These are phyloP conservation scores for Trichoderma simmonsii DNA, from an alignment of 2,329 filamentous ascomycete genomes.

Conservation along the genomic window DNA sequence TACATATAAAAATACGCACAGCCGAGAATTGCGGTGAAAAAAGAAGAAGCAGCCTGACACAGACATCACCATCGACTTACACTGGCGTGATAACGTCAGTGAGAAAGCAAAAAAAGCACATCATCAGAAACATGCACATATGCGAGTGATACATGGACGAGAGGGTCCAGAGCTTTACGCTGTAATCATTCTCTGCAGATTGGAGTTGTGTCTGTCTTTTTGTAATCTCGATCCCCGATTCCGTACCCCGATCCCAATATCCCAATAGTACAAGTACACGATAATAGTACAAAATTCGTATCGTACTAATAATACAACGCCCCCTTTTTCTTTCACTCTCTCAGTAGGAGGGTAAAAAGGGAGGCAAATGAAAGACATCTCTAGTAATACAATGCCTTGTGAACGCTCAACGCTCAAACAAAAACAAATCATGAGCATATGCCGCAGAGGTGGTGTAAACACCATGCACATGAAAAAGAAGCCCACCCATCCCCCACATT, in stretches of 20 bases:
- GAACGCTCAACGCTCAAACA: slow-evolving; percentile 15
- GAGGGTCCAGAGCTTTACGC: not conserved
- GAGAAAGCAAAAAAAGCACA: not conserved
- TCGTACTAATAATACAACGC: not conserved
- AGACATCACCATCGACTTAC: not conserved
- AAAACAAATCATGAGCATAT: not conserved
- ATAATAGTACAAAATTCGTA: not conserved
- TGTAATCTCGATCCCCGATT: not conserved
- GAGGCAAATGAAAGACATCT: not conserved
- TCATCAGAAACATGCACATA: not conserved
- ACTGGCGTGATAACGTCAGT: not conserved
- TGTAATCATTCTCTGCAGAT: slow-evolving; percentile 7
- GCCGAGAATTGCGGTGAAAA: not conserved
- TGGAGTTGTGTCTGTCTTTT: slow-evolving; percentile 11
- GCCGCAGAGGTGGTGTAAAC: not conserved
- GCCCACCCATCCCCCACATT: not conserved
- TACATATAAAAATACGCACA: not conserved
- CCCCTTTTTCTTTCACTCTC: not conserved
- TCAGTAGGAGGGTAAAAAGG: not conserved
- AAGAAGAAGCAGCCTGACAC: not conserved
- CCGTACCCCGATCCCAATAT: not conserved
- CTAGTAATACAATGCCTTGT: slow-evolving; percentile 15
- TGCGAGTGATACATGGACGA: not conserved
- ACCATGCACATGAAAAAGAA: not conserved
- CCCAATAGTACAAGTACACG: not conserved